Conservation (phyloP, 495 filamentous ascomycete genomes). For the Recurvomyces mirabilis region DNA sequence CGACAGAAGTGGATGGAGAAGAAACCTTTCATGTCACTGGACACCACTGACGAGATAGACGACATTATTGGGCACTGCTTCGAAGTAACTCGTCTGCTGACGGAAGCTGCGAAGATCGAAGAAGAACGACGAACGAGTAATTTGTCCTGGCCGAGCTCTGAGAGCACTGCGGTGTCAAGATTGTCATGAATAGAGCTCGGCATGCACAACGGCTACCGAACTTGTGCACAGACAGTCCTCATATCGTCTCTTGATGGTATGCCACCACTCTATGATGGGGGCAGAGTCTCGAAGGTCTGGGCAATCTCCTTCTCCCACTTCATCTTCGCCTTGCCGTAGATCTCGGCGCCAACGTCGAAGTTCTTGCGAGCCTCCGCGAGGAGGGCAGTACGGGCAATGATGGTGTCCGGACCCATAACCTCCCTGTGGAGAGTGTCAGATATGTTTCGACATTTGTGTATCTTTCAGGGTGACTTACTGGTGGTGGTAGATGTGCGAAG, state of each 20-base stretch:
- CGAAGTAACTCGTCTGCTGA: constrained; percentile 6
- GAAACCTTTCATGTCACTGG: background rate
- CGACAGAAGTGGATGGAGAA: constrained; percentile 2
- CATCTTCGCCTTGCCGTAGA: constrained; percentile 23
- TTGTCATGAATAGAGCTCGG: background rate
- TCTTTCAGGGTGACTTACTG: no score
- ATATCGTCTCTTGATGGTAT: background rate
- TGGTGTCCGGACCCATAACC: constrained; percentile 37
- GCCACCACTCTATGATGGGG: constrained; percentile 7
- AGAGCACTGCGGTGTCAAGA: background rate
- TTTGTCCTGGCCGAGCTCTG: background rate
- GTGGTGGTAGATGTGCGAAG: constrained; percentile 41
- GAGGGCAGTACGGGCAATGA: constrained; percentile 38
- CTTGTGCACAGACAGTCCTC: background rate
- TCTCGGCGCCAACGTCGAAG: constrained; percentile 21
- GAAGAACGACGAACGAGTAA: background rate
- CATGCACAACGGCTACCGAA: background rate
- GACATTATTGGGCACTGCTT: constrained; percentile 1
- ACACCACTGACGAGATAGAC: background rate
- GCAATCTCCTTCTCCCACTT: constrained; percentile 23
- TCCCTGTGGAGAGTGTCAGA: no score
- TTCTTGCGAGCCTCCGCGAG: constrained; percentile 24
- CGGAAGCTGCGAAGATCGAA: background rate
- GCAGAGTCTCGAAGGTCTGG: constrained; percentile 19
- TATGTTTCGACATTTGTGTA: no score